Evolutionary conservation across 2,329 filamentous ascomycete genomes (phyloP), one percentile per base, ranked within the genome.

Genomic region (Fusarium succisae): DNA sequence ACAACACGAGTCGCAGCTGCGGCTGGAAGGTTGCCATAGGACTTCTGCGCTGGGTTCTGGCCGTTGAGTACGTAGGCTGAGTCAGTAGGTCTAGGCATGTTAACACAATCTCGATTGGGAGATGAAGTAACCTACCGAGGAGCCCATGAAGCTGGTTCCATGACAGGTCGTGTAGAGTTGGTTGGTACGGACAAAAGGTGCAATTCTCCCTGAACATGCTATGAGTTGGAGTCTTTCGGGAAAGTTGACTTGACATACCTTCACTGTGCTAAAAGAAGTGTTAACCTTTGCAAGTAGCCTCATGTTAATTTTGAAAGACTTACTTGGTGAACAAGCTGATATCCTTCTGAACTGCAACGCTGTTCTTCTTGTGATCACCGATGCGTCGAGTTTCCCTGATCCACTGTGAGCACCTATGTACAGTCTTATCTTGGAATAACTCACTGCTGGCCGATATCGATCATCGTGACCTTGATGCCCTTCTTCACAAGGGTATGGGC

Each of bases 361-460:
- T 65, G 57, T 65, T 65, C 39, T 65, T 65, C 45, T 65, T 65
- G 24, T 65, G 57, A 11, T 65, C 57, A 2, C 57, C 62, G 24
- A 65, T 3, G 3, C 62, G 62, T 1, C 57, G 50, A 20, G 62
- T 63, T 37, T 65, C 62, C 11, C 62, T 63, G 12, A 13, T 13
- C 6, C 12, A 32, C 12, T 30, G 30, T 30, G 11, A 30, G 30
- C 11, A 30, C 11, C 11, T 30, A 30, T 30, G 30, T 30, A 30
- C 3, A 30, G 4, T 30, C 30, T 30, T 12, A 30, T 30, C 11
- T 30, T 30, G 30, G 30, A 13, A 12, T 30, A 30, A 30, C 30
- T 30, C 30, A 28, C 28, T 64, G 62, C 18, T 65, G 57, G 24
- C 62, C 62, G 4, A 65, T 45, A n/a, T 65, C 57, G 17, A 65